Conservation (phyloP, 139 green algal species). For the Tetradesmus obliquus region DNA sequence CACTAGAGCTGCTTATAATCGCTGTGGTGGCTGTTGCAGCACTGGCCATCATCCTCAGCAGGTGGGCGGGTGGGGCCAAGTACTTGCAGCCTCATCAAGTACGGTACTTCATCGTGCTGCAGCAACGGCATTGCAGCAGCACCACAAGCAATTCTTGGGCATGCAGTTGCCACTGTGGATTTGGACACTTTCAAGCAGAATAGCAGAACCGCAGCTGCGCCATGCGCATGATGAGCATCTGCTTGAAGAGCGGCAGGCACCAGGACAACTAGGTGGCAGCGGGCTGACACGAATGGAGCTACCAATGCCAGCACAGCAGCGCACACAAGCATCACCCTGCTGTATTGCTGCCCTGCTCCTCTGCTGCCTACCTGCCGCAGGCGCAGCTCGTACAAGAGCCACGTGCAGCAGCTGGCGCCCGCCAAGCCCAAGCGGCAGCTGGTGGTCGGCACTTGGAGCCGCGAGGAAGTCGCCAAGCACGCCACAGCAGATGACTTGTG, state of each 20-base stretch:
- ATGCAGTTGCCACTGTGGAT: not conserved
- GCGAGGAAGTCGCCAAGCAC: conserved; percentile 83
- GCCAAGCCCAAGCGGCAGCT: conserved; percentile 38
- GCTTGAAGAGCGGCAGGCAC: not conserved
- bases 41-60: conserved; percentile 15
- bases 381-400: conserved; percentile 29
- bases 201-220: not conserved
- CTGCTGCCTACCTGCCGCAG: not conserved
- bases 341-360: not conserved
- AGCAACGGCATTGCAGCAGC: not conserved
- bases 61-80: not conserved
- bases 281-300: not conserved
- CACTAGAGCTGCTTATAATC: not conserved
- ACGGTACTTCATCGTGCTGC: not conserved
- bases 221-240: not conserved
- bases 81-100: not conserved
- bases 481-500: conserved; percentile 74
- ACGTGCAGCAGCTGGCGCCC: conserved; percentile 13
- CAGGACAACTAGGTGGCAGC: not conserved
- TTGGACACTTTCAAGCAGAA: too few species aligned
- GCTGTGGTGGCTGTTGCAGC: conserved; percentile 1
- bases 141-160: not conserved
- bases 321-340: not conserved
- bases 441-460: conserved; percentile 52
- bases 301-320: not conserved